Conservation (phyloP, 345 rosid genomes). For the Gossypium herbaceum region DNA sequence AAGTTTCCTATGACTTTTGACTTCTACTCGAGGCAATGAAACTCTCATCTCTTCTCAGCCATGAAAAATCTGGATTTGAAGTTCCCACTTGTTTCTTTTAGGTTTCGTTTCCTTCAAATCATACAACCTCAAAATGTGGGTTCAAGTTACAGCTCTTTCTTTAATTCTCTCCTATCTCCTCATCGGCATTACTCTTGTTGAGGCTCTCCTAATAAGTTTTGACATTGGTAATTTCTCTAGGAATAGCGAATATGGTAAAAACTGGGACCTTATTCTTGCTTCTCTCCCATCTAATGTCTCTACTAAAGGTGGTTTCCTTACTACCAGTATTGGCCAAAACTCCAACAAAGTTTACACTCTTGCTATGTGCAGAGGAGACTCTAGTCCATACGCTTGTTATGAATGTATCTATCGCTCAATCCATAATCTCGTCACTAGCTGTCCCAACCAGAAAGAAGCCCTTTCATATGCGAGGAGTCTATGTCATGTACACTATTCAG, state of each 20-base stretch:
- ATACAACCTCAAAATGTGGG: too few species aligned
- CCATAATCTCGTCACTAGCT: not conserved
- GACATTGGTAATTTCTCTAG: slow-evolving; percentile 17
- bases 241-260: slow-evolving; percentile 6
- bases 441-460: slow-evolving; percentile 24
- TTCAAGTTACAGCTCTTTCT: too few species aligned
- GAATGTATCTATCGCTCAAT: not conserved
- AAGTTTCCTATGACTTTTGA: too few species aligned
- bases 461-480: not conserved
- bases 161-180: too few species aligned
- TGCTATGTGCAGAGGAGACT: slow-evolving; percentile 21
- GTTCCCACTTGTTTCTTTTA: too few species aligned
- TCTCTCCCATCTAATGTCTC: not conserved
- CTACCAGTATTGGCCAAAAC: slow-evolving; percentile 5
- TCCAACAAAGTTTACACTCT: slow-evolving; percentile 16
- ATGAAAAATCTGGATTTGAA: too few species aligned
- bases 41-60: too few species aligned
- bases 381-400: not conserved
- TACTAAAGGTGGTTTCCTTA: slow-evolving; percentile 17
- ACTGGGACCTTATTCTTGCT: slow-evolving; percentile 18
- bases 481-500: slow-evolving; percentile 19
- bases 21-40: too few species aligned
- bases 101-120: too few species aligned
- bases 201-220: not conserved
- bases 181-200: not conserved